Base-by-base conservation (phyloP, 2,329 filamentous ascomycete species). In the Rutstroemia sp. region DNA sequence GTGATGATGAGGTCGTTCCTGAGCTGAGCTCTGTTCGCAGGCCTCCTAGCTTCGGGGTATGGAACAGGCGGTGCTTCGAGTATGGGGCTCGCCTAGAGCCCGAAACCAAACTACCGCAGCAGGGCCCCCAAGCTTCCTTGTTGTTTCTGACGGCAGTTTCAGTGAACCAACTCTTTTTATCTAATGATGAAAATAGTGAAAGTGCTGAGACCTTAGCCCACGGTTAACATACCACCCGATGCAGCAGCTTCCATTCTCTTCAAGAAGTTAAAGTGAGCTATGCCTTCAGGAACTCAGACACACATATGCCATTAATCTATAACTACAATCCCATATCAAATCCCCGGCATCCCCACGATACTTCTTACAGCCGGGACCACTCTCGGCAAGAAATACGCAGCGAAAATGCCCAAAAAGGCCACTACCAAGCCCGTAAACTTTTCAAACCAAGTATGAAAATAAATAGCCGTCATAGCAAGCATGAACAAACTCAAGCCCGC, bases 401-500 rank as follows among this genome's bases (percentile, higher is more conserved):
- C 64, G 65, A 77, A 80, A 17, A 81, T 67, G n/a, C 73, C 71
- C 42, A 67, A 67, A 27, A 78, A 66, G 6, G 78, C 77, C 44
- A 79, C 70, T 21, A 73, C 38, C 36, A 81, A 64, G 1, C 78
- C 78, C 27, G 75, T 78, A 55, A 79, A 67, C 77, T 97, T 99
- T 76, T 99, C 94, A 66, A 95, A 86, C 92, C 92, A 97, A 0
- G 94, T 99, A 72, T 99, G 94, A 68, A 99, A 99, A 78, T 92
- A 99, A 40, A 95, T 92, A 2, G 92, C 92, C 42, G 94, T 99
- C 94, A 99, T 99, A 59, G 97, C 78, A 69, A 99, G 73, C 94
- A 99, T 99, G 89, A 94, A 97, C 76, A 86, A 81, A 68, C 86
- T 89, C 68, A 96, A 66, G 0, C 73, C 84, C 17, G 87, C 79